Evolutionary conservation across 2,329 filamentous ascomycete genomes (phyloP).

Genomic region (Aureobasidium melanogenum): DNA sequence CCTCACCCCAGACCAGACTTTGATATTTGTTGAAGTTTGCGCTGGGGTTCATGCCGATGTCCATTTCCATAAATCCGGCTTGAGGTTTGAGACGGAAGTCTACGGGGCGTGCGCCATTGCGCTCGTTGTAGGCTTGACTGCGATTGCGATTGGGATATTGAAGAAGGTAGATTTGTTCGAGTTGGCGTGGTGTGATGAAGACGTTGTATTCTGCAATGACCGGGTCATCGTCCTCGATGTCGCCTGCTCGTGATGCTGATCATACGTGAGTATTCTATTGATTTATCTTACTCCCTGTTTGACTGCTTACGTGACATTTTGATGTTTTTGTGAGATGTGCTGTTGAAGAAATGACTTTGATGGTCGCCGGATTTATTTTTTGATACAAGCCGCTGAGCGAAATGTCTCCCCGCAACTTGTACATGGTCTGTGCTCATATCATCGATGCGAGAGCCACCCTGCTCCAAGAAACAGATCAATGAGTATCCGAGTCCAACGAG

Average conservation of each 20-base stretch:
- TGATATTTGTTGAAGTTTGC: slow-evolving; percentile 74
- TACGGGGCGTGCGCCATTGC: slow-evolving; percentile 49
- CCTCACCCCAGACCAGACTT: slow-evolving; percentile 73
- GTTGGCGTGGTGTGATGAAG: slow-evolving; percentile 70
- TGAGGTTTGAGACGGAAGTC: slow-evolving; percentile 74
- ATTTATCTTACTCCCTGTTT: neutral
- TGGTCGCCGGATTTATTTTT: slow-evolving; percentile 10
- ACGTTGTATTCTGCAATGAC: slow-evolving; percentile 61
- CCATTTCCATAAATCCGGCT: slow-evolving; percentile 80
- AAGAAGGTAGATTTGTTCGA: slow-evolving; percentile 56
- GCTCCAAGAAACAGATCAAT: neutral
- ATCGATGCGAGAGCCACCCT: neutral
- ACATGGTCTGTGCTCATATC: neutral
- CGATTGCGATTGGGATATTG: slow-evolving; percentile 77
- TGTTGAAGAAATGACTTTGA: neutral
- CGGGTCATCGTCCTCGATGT: slow-evolving; percentile 33
- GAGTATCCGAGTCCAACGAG: neutral
- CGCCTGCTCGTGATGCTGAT: neutral
- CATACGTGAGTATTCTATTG: neutral
- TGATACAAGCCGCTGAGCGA: neutral
- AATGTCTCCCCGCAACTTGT: neutral
- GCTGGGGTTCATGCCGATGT: slow-evolving; percentile 70
- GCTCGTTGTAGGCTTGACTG: slow-evolving; percentile 53
- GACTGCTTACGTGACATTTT: slow-evolving; percentile 17
- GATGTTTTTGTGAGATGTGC: slow-evolving; percentile 10